Base-by-base conservation (phyloP, 2,329 filamentous ascomycete species). In the Myriosclerotinia duriaeana region DNA sequence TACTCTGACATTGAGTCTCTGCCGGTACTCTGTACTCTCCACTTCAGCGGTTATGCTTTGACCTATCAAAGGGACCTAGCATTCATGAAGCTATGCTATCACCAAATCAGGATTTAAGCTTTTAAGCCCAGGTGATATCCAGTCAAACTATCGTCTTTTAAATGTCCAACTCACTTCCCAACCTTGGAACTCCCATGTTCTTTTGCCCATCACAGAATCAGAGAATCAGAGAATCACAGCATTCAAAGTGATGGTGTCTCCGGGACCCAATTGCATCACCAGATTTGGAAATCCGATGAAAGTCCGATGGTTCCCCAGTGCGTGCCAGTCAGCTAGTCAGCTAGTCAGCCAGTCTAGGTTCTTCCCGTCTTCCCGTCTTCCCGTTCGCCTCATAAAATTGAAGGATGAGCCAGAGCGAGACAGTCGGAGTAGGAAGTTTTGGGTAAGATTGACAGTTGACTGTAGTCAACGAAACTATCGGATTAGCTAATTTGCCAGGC, bases 21-120 rank as follows among this genome's bases (percentile, higher is more conserved):
- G 30, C 30, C 30, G 30, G 30, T 34, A 34, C 30, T 4, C n/a
- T 22, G 11, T 14, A 2, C n/a, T 60, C 64, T 65, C 64, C 64
- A 65, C 64, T 60, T 61, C 64, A 44, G 64, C 64, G 64, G 44
- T 61, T 65, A 65, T 61, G 44, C 54, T 52, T 53, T 50, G 44
- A 48, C 63, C 64, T 61, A 65, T 65, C 20, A 38, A 59, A 36
- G 30, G 36, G 36, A 22, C 34, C 53, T 59, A 59, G 30, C 42
- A 46, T 58, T 22, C 12, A 42, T 52, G 53, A 65, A 53, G 63
- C 63, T 42, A 60, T 65, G 63, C 63, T 42, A 60, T 65, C 62
- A 64, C 20, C 56, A 60, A 65, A 59, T 5, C 44, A 34, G 59
- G 63, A 44, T 53, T 65, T 38, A 59, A 58, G 34, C 34, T 38